phyloP scores from a whole-genome alignment of 805 yeast genomes.

The Dipodascopsis tothii region DNA sequence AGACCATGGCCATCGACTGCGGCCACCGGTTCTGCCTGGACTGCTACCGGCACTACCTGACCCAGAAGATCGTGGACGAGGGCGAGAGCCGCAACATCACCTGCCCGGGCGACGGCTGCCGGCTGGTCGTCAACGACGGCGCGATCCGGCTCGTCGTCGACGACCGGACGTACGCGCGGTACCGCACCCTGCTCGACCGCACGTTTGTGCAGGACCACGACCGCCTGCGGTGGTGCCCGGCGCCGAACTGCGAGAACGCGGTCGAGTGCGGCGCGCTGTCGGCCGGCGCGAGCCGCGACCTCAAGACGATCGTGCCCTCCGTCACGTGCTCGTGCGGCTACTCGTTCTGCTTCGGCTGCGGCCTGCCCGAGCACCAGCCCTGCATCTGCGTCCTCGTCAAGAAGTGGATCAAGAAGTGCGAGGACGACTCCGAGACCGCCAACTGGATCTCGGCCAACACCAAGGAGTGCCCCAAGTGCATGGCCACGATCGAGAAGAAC shows the following conservation, averaged over 20 bases:
- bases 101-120: constrained; percentile 61
- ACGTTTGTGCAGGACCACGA: constrained; percentile 47
- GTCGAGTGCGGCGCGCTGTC: constrained; percentile 35
- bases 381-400: constrained; percentile 66
- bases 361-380: constrained; percentile 71
- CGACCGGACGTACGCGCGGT: constrained; percentile 24
- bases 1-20: constrained; percentile 53
- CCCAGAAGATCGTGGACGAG: constrained; percentile 35
- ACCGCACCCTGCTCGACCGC: constrained; percentile 27
- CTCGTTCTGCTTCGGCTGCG: constrained; percentile 72
- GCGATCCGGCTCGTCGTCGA: constrained; percentile 35
- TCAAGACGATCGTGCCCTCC: constrained; percentile 45
- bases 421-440: constrained; percentile 79
- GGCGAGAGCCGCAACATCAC: constrained; percentile 38
- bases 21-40: constrained; percentile 60
- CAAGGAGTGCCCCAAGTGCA: constrained; percentile 78
- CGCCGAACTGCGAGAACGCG: constrained; percentile 64
- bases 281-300: constrained; percentile 25
- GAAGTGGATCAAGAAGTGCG: constrained; percentile 70
- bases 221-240: constrained; percentile 69
- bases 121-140: constrained; percentile 32
- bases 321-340: constrained; percentile 63
- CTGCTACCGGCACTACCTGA: constrained; percentile 61
- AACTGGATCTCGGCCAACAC: constrained; percentile 84
- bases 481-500: constrained; percentile 72